phyloP scores from a whole-genome alignment of 139 green algal species.

The Astrephomene gubernaculifera region DNA sequence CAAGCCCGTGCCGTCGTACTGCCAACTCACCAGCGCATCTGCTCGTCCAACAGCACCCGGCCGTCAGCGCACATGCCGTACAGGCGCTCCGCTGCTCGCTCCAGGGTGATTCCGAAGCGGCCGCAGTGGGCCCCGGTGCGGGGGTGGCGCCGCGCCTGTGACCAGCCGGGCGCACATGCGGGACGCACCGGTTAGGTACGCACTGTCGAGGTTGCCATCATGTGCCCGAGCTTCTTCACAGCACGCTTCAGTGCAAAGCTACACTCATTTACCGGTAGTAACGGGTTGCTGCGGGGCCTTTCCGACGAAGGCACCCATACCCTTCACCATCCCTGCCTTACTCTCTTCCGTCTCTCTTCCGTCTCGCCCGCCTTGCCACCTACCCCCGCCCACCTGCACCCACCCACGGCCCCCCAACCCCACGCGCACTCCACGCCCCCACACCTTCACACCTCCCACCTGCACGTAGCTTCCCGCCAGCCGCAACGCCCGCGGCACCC shows the following conservation, averaged over 20 bases:
- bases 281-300: no score
- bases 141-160: not conserved
- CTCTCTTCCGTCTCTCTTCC: no score
- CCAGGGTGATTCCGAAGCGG: slow-evolving; percentile 17
- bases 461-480: slow-evolving; percentile 10
- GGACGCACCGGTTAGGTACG: no score
- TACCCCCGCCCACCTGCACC: not conserved
- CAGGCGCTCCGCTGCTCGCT: not conserved
- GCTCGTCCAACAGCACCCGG: not conserved
- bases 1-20: not conserved
- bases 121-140: not conserved
- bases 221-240: no score
- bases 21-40: not conserved
- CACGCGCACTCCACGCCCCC: not conserved
- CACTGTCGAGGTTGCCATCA: no score
- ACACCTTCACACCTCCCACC: not conserved
- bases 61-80: slow-evolving; percentile 8
- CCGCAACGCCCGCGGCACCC: not conserved
- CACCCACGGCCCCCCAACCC: not conserved
- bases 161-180: no score
- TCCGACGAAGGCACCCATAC: no score
- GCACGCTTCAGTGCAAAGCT: no score
- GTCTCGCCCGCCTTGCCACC: no score
- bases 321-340: no score
- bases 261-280: no score